These are phyloP conservation scores for Ophiocordyceps camponoti-leonardi DNA, from an alignment of 2,329 filamentous ascomycete species.

Conservation along the genomic window DNA sequence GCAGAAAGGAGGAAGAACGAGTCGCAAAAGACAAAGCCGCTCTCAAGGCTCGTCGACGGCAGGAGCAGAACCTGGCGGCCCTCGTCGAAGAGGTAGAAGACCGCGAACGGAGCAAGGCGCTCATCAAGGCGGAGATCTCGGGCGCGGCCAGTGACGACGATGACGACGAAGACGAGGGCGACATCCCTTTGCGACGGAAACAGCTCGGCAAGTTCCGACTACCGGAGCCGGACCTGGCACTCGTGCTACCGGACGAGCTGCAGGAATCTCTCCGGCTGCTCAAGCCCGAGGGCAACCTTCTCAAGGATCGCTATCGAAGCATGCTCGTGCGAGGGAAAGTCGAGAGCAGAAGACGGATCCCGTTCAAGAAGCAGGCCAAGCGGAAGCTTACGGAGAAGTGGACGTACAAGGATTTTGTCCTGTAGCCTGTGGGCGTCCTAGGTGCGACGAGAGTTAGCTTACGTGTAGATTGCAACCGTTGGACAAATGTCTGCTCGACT, in stretches of 20 bases:
- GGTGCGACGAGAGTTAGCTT: not conserved
- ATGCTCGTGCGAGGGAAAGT: slow-evolving; percentile 79
- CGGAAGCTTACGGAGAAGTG: slow-evolving; percentile 84
- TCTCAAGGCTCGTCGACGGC: slow-evolving; percentile 54
- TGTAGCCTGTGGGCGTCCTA: slow-evolving; percentile 9
- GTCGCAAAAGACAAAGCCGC: slow-evolving; percentile 58
- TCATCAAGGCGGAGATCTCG: slow-evolving; percentile 22
- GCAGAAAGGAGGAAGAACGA: slow-evolving; percentile 74
- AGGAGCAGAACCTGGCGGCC: slow-evolving; percentile 54
- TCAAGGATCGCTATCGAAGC: slow-evolving; percentile 83
- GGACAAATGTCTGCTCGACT: too few relatives aligned
- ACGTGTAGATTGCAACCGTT: too few relatives aligned
- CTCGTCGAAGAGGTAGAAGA: slow-evolving; percentile 46
- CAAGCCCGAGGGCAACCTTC: slow-evolving; percentile 88
- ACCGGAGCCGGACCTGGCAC: slow-evolving; percentile 63
- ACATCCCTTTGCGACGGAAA: slow-evolving; percentile 47
- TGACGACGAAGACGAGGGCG: slow-evolving; percentile 40
- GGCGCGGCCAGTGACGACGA: slow-evolving; percentile 22
- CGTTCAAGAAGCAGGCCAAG: slow-evolving; percentile 69
- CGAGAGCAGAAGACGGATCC: slow-evolving; percentile 62
- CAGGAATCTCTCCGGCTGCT: slow-evolving; percentile 65
- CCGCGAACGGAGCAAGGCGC: slow-evolving; percentile 31
- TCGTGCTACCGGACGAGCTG: slow-evolving; percentile 69
- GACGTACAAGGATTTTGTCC: slow-evolving; percentile 80
- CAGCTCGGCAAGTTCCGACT: slow-evolving; percentile 58